Percentiles rank a stretch among this genome's conserved stretches.
These are phyloP conservation scores for Prunus kanzakura DNA, from an alignment of 306 rosid species.

Conservation along the genomic window DNA sequence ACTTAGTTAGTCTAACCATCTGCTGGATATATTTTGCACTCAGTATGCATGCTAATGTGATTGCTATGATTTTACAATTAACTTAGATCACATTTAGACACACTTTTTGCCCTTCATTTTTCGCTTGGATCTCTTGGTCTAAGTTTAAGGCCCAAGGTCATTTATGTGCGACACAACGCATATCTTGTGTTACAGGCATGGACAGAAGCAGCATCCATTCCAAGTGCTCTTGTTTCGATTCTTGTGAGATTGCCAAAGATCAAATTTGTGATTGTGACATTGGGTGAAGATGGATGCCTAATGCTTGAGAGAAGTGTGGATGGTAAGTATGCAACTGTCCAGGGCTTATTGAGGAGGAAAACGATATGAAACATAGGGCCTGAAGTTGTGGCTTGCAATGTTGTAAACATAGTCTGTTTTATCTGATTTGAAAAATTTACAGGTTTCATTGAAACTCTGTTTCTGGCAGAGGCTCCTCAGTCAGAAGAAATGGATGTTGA, in stretches of 20 bases:
- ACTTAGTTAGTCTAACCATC: background rate
- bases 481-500: conserved; percentile 64
- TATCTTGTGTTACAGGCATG: conserved; percentile 60
- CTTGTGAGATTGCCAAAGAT: conserved; percentile 76
- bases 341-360: conserved; percentile 7
- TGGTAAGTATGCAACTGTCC: conserved; percentile 34
- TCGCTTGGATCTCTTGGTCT: background rate
- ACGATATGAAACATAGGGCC: background rate
- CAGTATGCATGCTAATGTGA: background rate
- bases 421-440: conserved; percentile 21
- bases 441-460: conserved; percentile 25
- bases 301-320: conserved; percentile 75
- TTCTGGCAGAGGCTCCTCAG: conserved; percentile 48
- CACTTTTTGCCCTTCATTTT: background rate
- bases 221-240: conserved; percentile 74
- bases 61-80: background rate
- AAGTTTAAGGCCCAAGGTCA: conserved; percentile 21
- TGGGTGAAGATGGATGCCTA: conserved; percentile 92
- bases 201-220: conserved; percentile 71
- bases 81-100: background rate
- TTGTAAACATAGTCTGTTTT: conserved; percentile 18
- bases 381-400: conserved; percentile 15
- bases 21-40: background rate
- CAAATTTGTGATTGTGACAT: conserved; percentile 78
- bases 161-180: conserved; percentile 22